Base-by-base conservation (phyloP, 1,139 yeast genomes). In the Suhomyces chickasaworum region DNA sequence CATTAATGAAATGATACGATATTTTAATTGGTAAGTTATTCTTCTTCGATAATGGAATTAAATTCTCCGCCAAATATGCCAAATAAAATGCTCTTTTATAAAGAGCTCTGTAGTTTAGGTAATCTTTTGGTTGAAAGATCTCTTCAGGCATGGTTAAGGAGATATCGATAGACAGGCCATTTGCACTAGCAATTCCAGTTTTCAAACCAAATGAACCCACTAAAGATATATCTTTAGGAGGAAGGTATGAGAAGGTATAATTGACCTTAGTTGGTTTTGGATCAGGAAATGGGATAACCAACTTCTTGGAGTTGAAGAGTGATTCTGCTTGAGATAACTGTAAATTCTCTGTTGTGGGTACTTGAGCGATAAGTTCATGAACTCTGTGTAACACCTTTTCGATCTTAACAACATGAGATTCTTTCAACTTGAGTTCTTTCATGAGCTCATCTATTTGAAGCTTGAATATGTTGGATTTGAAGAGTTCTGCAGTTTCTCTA, bases 391-490 rank as follows among this genome's bases (percentile, higher is more conserved):
- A 73, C 40, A 85, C 86, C 55, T 84, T 86, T 60, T 90, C 96
- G 44, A 90, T 81, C 45, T 76, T 73, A 44, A 80, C 66, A 36
- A 86, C 78, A 59, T 85, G 84, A 21, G 79, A 68, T 18, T 88
- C 95, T 58, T 87, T 87, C 38, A 90, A 67, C 55, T 81, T 81
- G 38, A 91, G 79, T 64, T 90, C 97, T 54, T 81, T 80, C 59
- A 93, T 71, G 36, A 93, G 73, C 62, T 91, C 98, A 65, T 91
- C 99, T 46, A 91, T 90, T 68, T 93, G 96, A 48, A 93, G 71
- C 65, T 93, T 93, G 80, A 93, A 91, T 48, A 93, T 89, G 65
- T 91, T 91, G 12, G 97, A 89, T 61, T 90, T 89, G 80, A 91
- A 93, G 42, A 91, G 71, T 62, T 90, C 97, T 0, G 96, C 95